These are phyloP conservation scores for Carex pumila DNA, from an alignment of 176 grass and related monocot genomes.

Conservation along the genomic window DNA sequence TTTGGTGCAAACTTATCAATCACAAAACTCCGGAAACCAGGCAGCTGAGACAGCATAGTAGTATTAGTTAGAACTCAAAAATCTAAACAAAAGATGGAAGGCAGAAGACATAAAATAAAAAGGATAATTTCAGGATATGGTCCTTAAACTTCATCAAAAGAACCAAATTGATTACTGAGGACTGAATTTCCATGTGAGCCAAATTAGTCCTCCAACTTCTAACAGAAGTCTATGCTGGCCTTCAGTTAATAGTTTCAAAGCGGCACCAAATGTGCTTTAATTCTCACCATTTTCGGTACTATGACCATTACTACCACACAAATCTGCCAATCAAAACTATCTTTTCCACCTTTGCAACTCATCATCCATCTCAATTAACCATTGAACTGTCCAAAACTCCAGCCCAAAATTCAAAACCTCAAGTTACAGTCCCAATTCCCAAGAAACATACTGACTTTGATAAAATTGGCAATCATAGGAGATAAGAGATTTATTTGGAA, in stretches of 20 bases:
- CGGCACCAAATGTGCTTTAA: neutral
- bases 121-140: neutral
- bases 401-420: neutral
- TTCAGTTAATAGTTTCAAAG: neutral
- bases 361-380: neutral
- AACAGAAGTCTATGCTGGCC: neutral
- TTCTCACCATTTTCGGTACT: neutral
- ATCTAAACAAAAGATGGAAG: constrained; percentile 10
- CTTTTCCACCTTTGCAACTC: neutral
- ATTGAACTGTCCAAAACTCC: neutral
- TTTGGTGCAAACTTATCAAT: constrained; percentile 72
- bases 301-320: neutral
- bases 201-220: neutral
- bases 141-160: neutral
- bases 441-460: neutral
- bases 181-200: too few relatives aligned
- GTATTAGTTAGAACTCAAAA: constrained; percentile 10
- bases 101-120: constrained; percentile 1
- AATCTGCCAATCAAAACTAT: neutral
- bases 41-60: constrained; percentile 48
- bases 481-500: neutral
- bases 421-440: neutral
- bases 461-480: neutral
- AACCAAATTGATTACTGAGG: neutral
- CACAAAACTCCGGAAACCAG: constrained; percentile 83